A percentile compares a stretch with the other conserved stretches of the same genome.
These are phyloP conservation scores for Moricandia arvensis DNA, from an alignment of 345 rosid species.

Conservation along the genomic window DNA sequence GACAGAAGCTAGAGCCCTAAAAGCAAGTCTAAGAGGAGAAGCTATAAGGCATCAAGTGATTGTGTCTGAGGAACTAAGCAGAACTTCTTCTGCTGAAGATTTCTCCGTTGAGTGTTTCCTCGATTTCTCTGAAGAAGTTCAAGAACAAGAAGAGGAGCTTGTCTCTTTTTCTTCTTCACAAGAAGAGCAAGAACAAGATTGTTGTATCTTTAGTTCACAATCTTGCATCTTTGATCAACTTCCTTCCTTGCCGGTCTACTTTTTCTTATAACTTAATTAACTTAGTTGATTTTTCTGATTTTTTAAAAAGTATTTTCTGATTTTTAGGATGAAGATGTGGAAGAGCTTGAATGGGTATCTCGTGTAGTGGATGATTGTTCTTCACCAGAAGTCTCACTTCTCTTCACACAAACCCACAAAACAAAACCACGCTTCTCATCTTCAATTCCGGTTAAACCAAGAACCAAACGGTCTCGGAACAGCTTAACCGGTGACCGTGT, in stretches of 20 bases:
- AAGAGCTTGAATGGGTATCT: slow-evolving; percentile 92
- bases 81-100: slow-evolving; percentile 46
- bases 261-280: background rate
- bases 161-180: slow-evolving; percentile 48
- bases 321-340: slow-evolving; percentile 79
- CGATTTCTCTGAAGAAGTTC: slow-evolving; percentile 55
- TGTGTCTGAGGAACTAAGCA: slow-evolving; percentile 39
- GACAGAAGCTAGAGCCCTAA: slow-evolving; percentile 63
- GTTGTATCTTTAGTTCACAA: slow-evolving; percentile 24
- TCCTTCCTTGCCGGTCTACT: slow-evolving; percentile 36
- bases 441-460: slow-evolving; percentile 54
- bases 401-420: slow-evolving; percentile 45
- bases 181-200: slow-evolving; percentile 39
- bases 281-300: background rate
- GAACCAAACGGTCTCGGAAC: slow-evolving; percentile 52
- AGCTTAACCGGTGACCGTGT: slow-evolving; percentile 61
- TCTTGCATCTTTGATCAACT: slow-evolving; percentile 35
- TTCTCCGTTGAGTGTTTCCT: slow-evolving; percentile 71
- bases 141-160: slow-evolving; percentile 43
- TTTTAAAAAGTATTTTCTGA: background rate
- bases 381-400: slow-evolving; percentile 67
- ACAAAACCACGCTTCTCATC: slow-evolving; percentile 48
- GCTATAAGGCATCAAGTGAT: slow-evolving; percentile 37
- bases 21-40: slow-evolving; percentile 55
- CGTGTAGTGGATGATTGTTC: slow-evolving; percentile 83